Evolutionary conservation across 805 yeast species (phyloP).

Genomic region (Candida arabinofermentans): DNA sequence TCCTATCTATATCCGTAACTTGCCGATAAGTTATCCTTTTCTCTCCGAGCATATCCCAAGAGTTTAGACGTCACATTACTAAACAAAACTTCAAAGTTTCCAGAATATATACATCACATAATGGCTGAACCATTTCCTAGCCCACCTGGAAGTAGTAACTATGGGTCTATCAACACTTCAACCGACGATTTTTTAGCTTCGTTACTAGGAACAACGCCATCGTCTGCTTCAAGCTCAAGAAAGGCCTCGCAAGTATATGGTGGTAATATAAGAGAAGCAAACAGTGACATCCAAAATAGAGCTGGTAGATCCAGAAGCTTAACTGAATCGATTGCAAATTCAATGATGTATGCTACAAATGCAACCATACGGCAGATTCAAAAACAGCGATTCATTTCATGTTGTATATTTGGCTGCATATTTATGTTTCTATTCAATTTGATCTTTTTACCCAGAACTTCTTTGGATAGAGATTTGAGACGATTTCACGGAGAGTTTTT

Average conservation of each 20-base stretch:
- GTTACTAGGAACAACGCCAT: slow-evolving; percentile 10
- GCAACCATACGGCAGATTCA: slow-evolving; percentile 27
- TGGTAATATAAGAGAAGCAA: slow-evolving; percentile 7
- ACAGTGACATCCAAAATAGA: slow-evolving; percentile 7
- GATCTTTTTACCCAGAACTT: slow-evolving; percentile 79
- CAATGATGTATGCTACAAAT: slow-evolving; percentile 24
- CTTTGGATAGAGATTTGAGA: slow-evolving; percentile 74
- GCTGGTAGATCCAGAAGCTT: slow-evolving; percentile 20
- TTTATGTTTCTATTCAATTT: slow-evolving; percentile 56
- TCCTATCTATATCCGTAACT: too few species aligned
- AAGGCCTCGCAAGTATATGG: slow-evolving; percentile 11
- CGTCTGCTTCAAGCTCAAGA: slow-evolving; percentile 6
- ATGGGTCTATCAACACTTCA: slow-evolving; percentile 6
- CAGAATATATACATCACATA: too few species aligned
- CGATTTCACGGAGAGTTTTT: slow-evolving; percentile 64
- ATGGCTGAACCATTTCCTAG: slow-evolving; percentile 22
- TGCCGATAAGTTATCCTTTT: too few species aligned
- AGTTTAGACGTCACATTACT: too few species aligned
- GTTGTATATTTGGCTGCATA: slow-evolving; percentile 44
- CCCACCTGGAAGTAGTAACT: slow-evolving; percentile 9
- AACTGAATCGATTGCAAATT: slow-evolving; percentile 28
- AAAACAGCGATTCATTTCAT: slow-evolving; percentile 39
- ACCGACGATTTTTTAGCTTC: slow-evolving; percentile 15
- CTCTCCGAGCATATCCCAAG: too few species aligned
- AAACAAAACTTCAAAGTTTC: too few species aligned